Percentiles rank a stretch among this genome's conserved stretches.
phyloP scores from a whole-genome alignment of 129 eudicot species.

The Daucus carota region DNA sequence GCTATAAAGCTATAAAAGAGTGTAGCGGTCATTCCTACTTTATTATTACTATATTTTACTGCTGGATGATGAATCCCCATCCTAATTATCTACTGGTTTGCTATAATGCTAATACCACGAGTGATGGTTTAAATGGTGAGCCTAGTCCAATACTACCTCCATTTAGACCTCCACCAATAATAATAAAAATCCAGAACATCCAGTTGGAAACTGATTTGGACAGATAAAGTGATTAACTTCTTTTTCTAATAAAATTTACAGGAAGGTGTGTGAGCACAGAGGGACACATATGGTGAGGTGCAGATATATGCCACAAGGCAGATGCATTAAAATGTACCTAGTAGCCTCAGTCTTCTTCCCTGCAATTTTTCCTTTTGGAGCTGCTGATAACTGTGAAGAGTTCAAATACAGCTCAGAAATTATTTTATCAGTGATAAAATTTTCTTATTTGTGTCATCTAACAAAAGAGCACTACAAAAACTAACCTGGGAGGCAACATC shows the following conservation, averaged over 20 bases:
- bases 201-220: not conserved
- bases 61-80: not conserved
- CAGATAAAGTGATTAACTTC: not conserved
- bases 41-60: not conserved
- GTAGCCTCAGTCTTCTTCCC: slow-evolving; percentile 74
- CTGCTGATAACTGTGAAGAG: slow-evolving; percentile 69
- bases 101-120: not conserved
- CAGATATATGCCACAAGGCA: not conserved
- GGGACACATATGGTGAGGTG: not conserved
- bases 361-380: slow-evolving; percentile 92
- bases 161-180: not conserved
- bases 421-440: not conserved
- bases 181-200: not conserved
- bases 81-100: not conserved
- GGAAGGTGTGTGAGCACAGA: not conserved
- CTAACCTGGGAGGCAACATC: slow-evolving; percentile 98
- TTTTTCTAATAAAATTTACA: not conserved
- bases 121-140: not conserved
- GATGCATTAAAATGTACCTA: slow-evolving; percentile 37
- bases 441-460: not conserved
- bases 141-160: not conserved
- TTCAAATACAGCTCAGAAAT: slow-evolving; percentile 13
- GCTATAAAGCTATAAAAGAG: not conserved
- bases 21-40: not conserved
- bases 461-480: slow-evolving; percentile 11